Base-by-base conservation (phyloP, 495 filamentous ascomycete genomes). In the Hypomontagnella submonticulosa region DNA sequence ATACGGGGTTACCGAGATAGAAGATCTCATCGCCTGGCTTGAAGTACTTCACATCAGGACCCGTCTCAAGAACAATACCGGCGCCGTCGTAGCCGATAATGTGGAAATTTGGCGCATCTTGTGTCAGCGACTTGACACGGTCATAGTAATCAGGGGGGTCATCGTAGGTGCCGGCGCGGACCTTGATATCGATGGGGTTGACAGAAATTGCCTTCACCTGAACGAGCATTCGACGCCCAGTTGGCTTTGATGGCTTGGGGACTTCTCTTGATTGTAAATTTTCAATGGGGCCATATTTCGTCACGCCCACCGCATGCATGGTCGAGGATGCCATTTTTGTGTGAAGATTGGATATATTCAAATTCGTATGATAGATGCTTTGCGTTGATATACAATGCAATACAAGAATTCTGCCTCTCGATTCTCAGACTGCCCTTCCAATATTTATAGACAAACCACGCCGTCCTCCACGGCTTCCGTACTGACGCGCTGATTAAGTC, bases 21-120 rank as follows among this genome's bases (percentile, higher is more conserved):
- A 57, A 67, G 32, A 67, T 32, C 34, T 67, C 64, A 4, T 67
- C 58, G n/a, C 64, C 64, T 12, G 58, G 16, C 36, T 62, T 58
- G 48, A 67, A 67, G 37, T 67, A 41, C 8, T 58, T 75, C 15
- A 78, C 80, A 13, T 74, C 72, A 2, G 67, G 57, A 0, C 82
- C 80, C n/a, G 78, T 61, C 34, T 74, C 68, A 19, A 80, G 75
- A 36, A 83, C 75, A 9, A 74, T 62, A 2, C 81, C 81, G 10
- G 75, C 80, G 10, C 73, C 75, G 41, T 81, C 81, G 47, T 81
- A 81, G 36, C 80, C 78, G 9, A 75, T 70, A 18, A 62, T 63
- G 27, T 67, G 64, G 41, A 67, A 62, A 20, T 67, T 46, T 8
- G 64, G 64, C 10, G 64, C 12, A n/a, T 67, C 58, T 44, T 62